These are phyloP conservation scores for Gypsophila paniculata DNA, from an alignment of 179 eudicot species.

Conservation along the genomic window DNA sequence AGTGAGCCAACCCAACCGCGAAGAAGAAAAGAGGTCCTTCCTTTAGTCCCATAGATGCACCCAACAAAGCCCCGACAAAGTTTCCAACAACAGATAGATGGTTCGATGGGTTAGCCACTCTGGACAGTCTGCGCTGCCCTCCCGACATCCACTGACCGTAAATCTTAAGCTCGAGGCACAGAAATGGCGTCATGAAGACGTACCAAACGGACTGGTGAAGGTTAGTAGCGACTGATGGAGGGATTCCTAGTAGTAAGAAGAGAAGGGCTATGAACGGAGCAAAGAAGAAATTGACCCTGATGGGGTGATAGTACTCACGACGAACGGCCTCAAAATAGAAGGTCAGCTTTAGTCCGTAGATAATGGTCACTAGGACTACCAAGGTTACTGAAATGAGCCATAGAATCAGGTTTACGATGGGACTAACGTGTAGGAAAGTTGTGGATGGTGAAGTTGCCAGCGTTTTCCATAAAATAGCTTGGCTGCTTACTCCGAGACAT, in stretches of 20 bases:
- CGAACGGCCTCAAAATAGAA: conserved; percentile 93
- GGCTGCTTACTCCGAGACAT: conserved; percentile 87
- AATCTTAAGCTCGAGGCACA: conserved; percentile 70
- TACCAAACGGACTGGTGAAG: conserved; percentile 61
- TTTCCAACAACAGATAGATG: conserved; percentile 80
- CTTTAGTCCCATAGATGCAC: conserved; percentile 77
- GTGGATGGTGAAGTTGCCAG: conserved; percentile 59
- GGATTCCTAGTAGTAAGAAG: conserved; percentile 65
- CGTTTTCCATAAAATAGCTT: conserved; percentile 80
- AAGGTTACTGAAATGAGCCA: conserved; percentile 65
- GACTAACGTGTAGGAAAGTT: conserved; percentile 54
- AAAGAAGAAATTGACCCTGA: conserved; percentile 84
- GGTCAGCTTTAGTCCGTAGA: conserved; percentile 51
- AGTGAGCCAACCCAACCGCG: conserved; percentile 87
- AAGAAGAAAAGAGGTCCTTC: conserved; percentile 93
- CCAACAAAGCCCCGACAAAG: conserved; percentile 79
- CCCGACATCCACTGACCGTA: conserved; percentile 99
- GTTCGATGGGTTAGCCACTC: conserved; percentile 88
- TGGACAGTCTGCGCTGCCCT: conserved; percentile 77
- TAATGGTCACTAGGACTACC: conserved; percentile 28
- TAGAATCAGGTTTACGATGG: conserved; percentile 44
- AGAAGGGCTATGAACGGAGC: conserved; percentile 78
- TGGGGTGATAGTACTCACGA: conserved; percentile 83
- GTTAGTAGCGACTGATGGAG: conserved; percentile 39
- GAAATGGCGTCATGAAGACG: conserved; percentile 68